These are phyloP conservation scores for Citrus maxima DNA, from an alignment of 345 rosid species.

Conservation along the genomic window DNA sequence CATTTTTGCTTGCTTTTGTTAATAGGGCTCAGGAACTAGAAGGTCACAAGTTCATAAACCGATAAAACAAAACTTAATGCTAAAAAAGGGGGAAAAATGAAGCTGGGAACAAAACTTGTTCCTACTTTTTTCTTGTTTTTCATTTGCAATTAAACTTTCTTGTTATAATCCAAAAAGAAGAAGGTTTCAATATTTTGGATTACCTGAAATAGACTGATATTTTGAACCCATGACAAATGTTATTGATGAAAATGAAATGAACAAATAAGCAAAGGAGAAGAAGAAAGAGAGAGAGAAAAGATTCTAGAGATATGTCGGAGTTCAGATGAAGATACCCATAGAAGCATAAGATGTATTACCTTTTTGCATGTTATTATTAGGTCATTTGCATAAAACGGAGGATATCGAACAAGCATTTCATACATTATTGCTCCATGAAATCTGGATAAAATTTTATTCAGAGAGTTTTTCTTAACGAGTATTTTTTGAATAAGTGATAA, in stretches of 20 bases:
- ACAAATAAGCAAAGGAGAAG: no score
- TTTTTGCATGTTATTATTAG: conserved; percentile 87
- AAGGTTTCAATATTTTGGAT: no score
- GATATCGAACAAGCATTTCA: conserved; percentile 95
- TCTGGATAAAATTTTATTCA: conserved; percentile 38
- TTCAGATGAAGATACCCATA: background rate
- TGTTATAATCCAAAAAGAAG: no score
- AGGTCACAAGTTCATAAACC: background rate
- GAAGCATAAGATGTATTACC: conserved; percentile 40
- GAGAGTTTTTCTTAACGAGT: no score
- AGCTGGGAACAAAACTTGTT: background rate
- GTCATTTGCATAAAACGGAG: conserved; percentile 95
- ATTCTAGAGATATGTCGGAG: conserved; percentile 6
- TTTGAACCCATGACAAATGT: no score
- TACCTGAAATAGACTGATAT: no score
- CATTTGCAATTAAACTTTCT: no score
- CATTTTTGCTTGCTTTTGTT: background rate
- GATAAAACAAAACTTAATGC: background rate
- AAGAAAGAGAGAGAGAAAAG: no score
- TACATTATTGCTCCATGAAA: conserved; percentile 98
- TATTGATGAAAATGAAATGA: no score
- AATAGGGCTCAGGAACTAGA: background rate
- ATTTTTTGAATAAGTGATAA: no score
- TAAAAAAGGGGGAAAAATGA: background rate
- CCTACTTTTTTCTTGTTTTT: no score